phyloP scores from a whole-genome alignment of 257 asterid species.

The Osmanthus fragrans region DNA sequence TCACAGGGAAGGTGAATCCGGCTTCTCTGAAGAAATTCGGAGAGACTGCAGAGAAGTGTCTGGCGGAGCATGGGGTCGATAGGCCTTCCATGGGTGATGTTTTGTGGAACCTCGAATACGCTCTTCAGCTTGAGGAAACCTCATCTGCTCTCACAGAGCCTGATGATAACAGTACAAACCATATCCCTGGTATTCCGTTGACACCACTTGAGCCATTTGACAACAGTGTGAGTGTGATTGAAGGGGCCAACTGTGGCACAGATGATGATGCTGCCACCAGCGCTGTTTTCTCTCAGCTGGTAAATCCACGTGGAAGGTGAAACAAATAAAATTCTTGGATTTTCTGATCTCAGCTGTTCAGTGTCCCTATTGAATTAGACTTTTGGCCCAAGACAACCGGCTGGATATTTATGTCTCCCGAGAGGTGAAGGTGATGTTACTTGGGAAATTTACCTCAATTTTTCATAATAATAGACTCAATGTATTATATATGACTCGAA shows the following conservation, averaged over 20 bases:
- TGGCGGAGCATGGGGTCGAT: slow-evolving; percentile 73
- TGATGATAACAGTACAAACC: slow-evolving; percentile 69
- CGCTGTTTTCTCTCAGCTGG: slow-evolving; percentile 79
- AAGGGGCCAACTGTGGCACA: slow-evolving; percentile 52
- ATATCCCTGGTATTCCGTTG: slow-evolving; percentile 53
- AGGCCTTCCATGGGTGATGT: slow-evolving; percentile 87
- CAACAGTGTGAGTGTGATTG: slow-evolving; percentile 61
- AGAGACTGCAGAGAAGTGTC: slow-evolving; percentile 75
- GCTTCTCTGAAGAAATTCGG: slow-evolving; percentile 76
- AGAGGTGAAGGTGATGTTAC: slow-evolving; percentile 32
- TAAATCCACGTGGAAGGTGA: slow-evolving; percentile 80
- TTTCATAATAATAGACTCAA: slow-evolving; percentile 26
- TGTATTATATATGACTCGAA: slow-evolving; percentile 29
- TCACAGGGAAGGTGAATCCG: slow-evolving; percentile 62
- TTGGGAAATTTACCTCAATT: slow-evolving; percentile 22
- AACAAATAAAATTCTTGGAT: neutral
- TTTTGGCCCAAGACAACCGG: slow-evolving; percentile 18
- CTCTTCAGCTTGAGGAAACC: slow-evolving; percentile 79
- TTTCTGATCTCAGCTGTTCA: slow-evolving; percentile 10
- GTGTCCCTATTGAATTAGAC: neutral
- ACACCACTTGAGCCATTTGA: slow-evolving; percentile 57
- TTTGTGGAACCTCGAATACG: slow-evolving; percentile 78
- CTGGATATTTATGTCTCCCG: slow-evolving; percentile 21
- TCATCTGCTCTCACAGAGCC: slow-evolving; percentile 64
- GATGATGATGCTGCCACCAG: slow-evolving; percentile 69